Conservation (phyloP, 1,284 basidiomycete species). For the Sanghuangporus sanghuang region DNA sequence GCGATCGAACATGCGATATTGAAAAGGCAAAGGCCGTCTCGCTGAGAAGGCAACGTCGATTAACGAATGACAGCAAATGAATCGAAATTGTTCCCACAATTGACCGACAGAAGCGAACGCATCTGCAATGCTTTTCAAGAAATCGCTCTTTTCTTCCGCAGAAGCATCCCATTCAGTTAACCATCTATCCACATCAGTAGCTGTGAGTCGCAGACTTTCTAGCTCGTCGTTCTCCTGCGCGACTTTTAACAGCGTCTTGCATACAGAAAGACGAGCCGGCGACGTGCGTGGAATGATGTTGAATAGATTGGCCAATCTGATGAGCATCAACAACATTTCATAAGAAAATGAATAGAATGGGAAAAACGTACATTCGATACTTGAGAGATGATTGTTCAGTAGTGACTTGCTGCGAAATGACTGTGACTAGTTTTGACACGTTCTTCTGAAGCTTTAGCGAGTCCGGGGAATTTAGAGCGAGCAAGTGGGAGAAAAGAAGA, state of each 20-base stretch:
- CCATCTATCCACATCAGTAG: conserved; percentile 65
- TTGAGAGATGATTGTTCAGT: conserved; percentile 49
- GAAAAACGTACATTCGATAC: conserved; percentile 61
- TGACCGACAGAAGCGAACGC: conserved; percentile 55
- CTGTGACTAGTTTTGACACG: conserved; percentile 45
- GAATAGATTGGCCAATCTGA: conserved; percentile 83
- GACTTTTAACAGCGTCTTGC: conserved; percentile 61
- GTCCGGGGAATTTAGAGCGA: conserved; percentile 49
- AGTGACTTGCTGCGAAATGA: conserved; percentile 43
- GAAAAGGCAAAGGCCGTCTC: conserved; percentile 59
- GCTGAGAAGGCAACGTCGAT: conserved; percentile 30
- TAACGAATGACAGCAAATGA: not conserved
- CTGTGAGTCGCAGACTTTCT: conserved; percentile 59
- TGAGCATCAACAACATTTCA: conserved; percentile 5
- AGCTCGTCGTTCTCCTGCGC: conserved; percentile 68
- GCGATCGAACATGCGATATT: conserved; percentile 53
- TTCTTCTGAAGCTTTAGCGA: conserved; percentile 49
- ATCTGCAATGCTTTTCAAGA: conserved; percentile 65
- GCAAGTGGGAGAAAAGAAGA: conserved; percentile 65
- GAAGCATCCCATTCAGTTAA: conserved; percentile 74
- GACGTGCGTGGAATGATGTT: conserved; percentile 75
- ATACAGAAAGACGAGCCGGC: conserved; percentile 59
- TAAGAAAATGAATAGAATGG: conserved; percentile 6
- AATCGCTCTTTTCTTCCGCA: conserved; percentile 59
- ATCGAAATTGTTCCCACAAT: conserved; percentile 38